These are phyloP conservation scores for Penicillium samsonianum DNA, from an alignment of 495 filamentous ascomycete genomes.

Conservation along the genomic window DNA sequence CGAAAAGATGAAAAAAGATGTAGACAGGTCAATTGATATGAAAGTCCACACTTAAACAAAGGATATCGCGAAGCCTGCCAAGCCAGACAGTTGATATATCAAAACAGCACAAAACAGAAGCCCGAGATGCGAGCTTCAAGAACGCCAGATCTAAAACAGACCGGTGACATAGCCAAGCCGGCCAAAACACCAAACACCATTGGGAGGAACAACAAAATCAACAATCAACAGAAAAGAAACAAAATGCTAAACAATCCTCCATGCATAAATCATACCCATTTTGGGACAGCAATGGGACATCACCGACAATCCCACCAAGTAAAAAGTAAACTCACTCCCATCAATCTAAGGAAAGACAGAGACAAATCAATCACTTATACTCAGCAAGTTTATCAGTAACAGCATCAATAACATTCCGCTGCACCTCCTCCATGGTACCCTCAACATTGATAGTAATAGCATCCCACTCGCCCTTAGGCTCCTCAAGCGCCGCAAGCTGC, in stretches of 20 bases:
- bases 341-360: not conserved
- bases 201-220: constrained; percentile 12
- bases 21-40: constrained; percentile 6
- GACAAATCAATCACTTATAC: constrained; percentile 23
- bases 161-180: not conserved
- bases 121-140: not conserved
- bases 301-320: not conserved
- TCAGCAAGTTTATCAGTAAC: constrained; percentile 46
- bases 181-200: constrained; percentile 13
- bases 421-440: constrained; percentile 63
- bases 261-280: constrained; percentile 14
- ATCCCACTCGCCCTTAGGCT: constrained; percentile 79
- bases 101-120: not conserved
- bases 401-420: constrained; percentile 60
- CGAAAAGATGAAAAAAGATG: not conserved
- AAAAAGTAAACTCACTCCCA: not conserved
- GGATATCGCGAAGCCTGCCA: not conserved
- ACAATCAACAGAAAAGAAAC: constrained; percentile 17
- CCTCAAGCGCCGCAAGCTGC: constrained; percentile 83
- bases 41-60: not conserved
- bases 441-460: constrained; percentile 81
- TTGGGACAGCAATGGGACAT: not conserved
- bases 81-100: constrained; percentile 6
- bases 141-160: constrained; percentile 13
- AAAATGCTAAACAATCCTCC: constrained; percentile 14